phyloP scores from a whole-genome alignment of 176 grass and related monocot genomes.

The Saccharum spontaneum region DNA sequence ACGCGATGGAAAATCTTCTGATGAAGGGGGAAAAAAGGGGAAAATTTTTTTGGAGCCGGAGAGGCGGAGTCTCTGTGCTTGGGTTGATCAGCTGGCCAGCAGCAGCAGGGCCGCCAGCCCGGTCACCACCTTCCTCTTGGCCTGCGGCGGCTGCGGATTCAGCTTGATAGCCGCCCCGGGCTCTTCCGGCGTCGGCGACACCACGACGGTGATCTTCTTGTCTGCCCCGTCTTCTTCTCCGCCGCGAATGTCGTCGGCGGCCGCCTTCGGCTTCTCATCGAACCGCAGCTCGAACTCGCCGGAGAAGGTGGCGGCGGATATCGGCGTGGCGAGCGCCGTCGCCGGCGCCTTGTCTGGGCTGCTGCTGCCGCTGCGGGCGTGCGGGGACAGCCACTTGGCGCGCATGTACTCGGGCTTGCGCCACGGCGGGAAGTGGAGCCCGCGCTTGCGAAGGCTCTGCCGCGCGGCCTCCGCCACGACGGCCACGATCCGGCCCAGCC shows the following conservation, averaged over 20 bases:
- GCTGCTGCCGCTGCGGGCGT: not conserved
- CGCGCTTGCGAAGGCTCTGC: slow-evolving; percentile 65
- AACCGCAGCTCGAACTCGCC: slow-evolving; percentile 47
- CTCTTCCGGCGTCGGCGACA: slow-evolving; percentile 24
- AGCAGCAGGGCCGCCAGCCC: slow-evolving; percentile 57
- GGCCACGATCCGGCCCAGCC: slow-evolving; percentile 50
- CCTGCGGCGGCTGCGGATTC: not conserved
- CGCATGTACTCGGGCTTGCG: slow-evolving; percentile 88
- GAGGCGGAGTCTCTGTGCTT: not conserved
- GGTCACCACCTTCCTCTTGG: slow-evolving; percentile 34
- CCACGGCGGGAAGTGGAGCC: slow-evolving; percentile 78
- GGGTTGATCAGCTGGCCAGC: not conserved
- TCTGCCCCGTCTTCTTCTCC: not conserved
- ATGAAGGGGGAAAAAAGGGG: no score
- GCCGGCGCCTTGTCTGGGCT: not conserved
- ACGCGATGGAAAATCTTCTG: not conserved
- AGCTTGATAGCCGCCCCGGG: slow-evolving; percentile 1
- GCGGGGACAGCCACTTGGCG: slow-evolving; percentile 74
- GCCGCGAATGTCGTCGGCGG: no score
- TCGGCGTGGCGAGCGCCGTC: not conserved
- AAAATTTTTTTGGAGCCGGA: not conserved
- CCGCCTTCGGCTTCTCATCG: not conserved
- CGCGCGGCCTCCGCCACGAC: slow-evolving; percentile 58
- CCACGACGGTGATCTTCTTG: slow-evolving; percentile 35
- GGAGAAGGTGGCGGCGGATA: slow-evolving; percentile 33